Conservation (phyloP, 202 grass and related monocot genomes). For the Musa balbisiana region DNA sequence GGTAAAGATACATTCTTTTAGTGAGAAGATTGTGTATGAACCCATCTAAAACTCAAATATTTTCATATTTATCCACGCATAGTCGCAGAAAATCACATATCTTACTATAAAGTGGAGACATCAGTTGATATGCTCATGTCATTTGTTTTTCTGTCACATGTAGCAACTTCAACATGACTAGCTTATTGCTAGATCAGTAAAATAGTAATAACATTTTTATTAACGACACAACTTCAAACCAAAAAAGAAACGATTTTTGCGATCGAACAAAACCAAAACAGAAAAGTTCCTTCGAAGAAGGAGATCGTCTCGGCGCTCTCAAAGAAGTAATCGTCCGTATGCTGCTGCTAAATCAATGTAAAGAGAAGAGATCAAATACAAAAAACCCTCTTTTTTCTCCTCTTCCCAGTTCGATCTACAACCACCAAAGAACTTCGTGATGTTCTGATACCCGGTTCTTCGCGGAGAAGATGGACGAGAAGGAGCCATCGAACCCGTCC, state of each 20-base stretch:
- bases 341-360: conserved; percentile 42
- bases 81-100: too few species aligned
- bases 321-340: conserved; percentile 82
- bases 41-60: too few species aligned
- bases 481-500: conserved; percentile 47
- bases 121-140: too few species aligned
- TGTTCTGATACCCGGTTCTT: conserved; percentile 53
- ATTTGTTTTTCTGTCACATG: too few species aligned
- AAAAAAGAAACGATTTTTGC: neutral
- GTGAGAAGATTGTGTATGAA: too few species aligned
- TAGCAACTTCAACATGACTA: too few species aligned
- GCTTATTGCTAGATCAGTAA: too few species aligned
- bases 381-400: neutral
- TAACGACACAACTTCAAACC: too few species aligned
- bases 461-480: conserved; percentile 59
- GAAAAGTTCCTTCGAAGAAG: conserved; percentile 62
- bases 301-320: conserved; percentile 91
- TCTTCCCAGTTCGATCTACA: neutral
- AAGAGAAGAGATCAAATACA: neutral
- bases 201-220: too few species aligned
- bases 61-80: too few species aligned
- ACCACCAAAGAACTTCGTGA: neutral
- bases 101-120: too few species aligned
- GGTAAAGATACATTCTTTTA: too few species aligned
- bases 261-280: neutral